These are phyloP conservation scores for Penicillium macrosclerotiorum DNA, from an alignment of 495 filamentous ascomycete genomes.

Conservation along the genomic window DNA sequence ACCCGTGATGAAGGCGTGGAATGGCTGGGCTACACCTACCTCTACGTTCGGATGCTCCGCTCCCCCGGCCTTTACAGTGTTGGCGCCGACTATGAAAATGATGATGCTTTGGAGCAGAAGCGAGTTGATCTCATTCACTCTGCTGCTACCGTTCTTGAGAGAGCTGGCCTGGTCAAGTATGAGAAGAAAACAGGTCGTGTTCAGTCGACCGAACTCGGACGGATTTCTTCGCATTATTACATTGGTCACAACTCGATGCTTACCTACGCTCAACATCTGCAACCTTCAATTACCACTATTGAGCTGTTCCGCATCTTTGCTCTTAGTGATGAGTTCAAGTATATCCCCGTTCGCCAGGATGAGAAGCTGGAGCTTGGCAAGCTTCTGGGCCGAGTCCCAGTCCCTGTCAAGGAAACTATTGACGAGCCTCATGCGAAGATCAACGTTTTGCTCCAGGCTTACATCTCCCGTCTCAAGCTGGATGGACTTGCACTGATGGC, in stretches of 20 bases:
- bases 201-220: constrained; percentile 88
- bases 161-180: constrained; percentile 86
- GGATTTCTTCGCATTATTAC: constrained; percentile 97
- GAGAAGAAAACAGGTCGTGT: constrained; percentile 90
- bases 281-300: constrained; percentile 85
- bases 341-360: constrained; percentile 95
- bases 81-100: constrained; percentile 90
- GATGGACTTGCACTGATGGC: constrained; percentile 96
- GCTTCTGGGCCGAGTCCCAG: constrained; percentile 81
- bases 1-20: constrained; percentile 93
- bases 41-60: constrained; percentile 96
- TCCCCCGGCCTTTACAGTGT: constrained; percentile 96
- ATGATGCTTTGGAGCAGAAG: constrained; percentile 90
- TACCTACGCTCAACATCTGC: constrained; percentile 92
- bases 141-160: constrained; percentile 83
- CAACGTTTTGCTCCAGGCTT: constrained; percentile 97
- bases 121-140: constrained; percentile 95
- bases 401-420: constrained; percentile 96
- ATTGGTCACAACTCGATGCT: constrained; percentile 95
- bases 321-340: constrained; percentile 97
- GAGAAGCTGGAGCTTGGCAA: constrained; percentile 96
- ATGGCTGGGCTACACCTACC: constrained; percentile 97
- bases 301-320: constrained; percentile 99
- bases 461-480: constrained; percentile 90
- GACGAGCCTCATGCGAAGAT: constrained; percentile 98